Percentiles rank a stretch among this genome's conserved stretches.
These are phyloP conservation scores for Haplosporangium gracile DNA, from an alignment of 192 early-diverging fungal species.

Conservation along the genomic window DNA sequence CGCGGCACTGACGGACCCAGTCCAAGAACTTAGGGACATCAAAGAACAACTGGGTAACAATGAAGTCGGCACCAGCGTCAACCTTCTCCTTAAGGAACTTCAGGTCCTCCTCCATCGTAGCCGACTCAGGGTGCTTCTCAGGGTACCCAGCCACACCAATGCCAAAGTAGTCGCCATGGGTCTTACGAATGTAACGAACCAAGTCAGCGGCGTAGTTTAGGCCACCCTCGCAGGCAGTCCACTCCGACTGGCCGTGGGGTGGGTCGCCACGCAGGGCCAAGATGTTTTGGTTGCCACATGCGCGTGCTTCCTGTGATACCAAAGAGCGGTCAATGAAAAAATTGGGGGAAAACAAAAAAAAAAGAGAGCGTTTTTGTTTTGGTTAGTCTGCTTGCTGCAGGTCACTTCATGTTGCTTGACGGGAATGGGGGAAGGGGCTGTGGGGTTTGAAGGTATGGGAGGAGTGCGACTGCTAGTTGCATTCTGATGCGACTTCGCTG, in stretches of 20 bases:
- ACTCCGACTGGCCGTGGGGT: conserved; percentile 85
- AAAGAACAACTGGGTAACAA: conserved; percentile 97
- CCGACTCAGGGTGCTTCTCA: conserved; percentile 90
- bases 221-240: conserved; percentile 87
- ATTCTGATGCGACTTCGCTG: neutral
- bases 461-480: neutral
- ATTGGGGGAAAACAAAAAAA: neutral
- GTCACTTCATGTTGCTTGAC: neutral
- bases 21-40: conserved; percentile 88
- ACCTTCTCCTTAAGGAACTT: conserved; percentile 87
- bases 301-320: conserved; percentile 79
- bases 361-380: neutral
- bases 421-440: neutral
- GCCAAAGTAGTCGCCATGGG: conserved; percentile 95
- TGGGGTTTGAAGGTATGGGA: neutral
- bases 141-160: conserved; percentile 98
- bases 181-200: conserved; percentile 89
- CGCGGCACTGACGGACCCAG: conserved; percentile 84
- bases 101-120: conserved; percentile 83
- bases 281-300: conserved; percentile 96
- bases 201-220: conserved; percentile 91
- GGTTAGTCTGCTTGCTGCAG: neutral
- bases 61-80: conserved; percentile 93
- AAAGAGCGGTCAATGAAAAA: neutral
- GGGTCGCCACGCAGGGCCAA: conserved; percentile 96